Conservation (phyloP, 2,329 filamentous ascomycete genomes). For the Apiospora arundinis region DNA sequence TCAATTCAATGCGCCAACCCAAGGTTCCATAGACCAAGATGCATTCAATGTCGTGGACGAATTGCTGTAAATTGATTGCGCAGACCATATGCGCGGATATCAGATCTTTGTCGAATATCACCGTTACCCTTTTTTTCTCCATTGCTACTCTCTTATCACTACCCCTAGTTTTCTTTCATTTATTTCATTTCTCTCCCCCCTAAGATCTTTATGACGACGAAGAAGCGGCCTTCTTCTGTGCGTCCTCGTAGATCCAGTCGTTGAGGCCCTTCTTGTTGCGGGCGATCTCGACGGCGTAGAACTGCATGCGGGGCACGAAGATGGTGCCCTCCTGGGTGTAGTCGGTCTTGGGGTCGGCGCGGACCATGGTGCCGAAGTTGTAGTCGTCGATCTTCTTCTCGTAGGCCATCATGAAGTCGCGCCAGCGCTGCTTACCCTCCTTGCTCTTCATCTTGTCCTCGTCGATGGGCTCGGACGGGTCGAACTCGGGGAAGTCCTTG, state of each 20-base stretch:
- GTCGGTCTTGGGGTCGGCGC: conserved; percentile 77
- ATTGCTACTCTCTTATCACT: not conserved
- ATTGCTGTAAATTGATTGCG: conserved; percentile 9
- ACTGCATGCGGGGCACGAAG: conserved; percentile 78
- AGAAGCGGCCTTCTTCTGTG: conserved; percentile 56
- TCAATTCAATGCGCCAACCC: not conserved
- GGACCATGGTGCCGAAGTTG: conserved; percentile 96
- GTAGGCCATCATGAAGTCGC: conserved; percentile 91
- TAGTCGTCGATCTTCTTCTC: conserved; percentile 96
- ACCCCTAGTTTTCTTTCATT: not conserved
- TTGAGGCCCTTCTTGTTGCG: conserved; percentile 90
- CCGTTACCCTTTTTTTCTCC: not conserved
- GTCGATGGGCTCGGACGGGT: conserved; percentile 79
- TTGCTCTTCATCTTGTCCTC: conserved; percentile 99
- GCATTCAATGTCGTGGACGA: not conserved
- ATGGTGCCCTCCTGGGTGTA: conserved; percentile 91
- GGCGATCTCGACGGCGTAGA: conserved; percentile 79
- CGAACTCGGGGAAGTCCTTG: conserved; percentile 89
- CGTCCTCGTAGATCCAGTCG: conserved; percentile 94
- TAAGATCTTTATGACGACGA: not conserved
- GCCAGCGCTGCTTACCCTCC: conserved; percentile 90
- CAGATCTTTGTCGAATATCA: conserved; percentile 9
- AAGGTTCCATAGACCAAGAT: not conserved
- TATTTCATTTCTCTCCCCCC: no score
- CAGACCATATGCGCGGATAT: conserved; percentile 11